Evolutionary conservation across 306 rosid genomes (phyloP).

Genomic region (Trifolium repens): DNA sequence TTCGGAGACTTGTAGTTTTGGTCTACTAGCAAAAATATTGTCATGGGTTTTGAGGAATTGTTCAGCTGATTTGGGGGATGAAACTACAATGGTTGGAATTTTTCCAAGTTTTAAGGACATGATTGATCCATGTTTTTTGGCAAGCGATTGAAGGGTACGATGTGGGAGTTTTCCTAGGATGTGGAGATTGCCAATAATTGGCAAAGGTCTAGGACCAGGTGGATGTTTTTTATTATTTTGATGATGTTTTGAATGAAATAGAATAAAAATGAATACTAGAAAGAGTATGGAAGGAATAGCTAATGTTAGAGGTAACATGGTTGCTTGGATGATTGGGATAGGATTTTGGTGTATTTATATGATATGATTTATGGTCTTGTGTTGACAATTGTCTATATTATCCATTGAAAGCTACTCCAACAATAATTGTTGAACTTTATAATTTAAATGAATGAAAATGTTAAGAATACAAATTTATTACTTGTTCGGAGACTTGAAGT

Average conservation of each 20-base stretch:
- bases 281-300: constrained; percentile 25
- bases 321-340: constrained; percentile 4
- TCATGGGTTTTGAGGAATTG: constrained; percentile 65
- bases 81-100: constrained; percentile 45
- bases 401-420: background rate
- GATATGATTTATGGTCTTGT: background rate
- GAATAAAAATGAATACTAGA: constrained; percentile 23
- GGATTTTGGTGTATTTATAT: background rate
- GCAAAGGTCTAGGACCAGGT: constrained; percentile 55
- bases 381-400: background rate
- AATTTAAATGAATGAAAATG: no score
- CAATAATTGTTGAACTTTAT: no score
- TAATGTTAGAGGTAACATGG: constrained; percentile 30
- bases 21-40: constrained; percentile 39
- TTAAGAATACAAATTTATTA: no score
- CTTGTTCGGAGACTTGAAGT: no score
- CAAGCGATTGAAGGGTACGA: constrained; percentile 47
- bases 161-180: constrained; percentile 52
- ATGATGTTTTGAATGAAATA: constrained; percentile 24
- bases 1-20: constrained; percentile 26
- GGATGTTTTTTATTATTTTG: constrained; percentile 39
- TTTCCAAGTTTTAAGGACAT: constrained; percentile 54
- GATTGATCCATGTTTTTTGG: constrained; percentile 53
- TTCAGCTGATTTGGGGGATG: constrained; percentile 55
- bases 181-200: constrained; percentile 57